Evolutionary conservation across 768 basidiomycete genomes (phyloP), one percentile per base, ranked within the genome.

Genomic region (Lactarius sanguifluus): DNA sequence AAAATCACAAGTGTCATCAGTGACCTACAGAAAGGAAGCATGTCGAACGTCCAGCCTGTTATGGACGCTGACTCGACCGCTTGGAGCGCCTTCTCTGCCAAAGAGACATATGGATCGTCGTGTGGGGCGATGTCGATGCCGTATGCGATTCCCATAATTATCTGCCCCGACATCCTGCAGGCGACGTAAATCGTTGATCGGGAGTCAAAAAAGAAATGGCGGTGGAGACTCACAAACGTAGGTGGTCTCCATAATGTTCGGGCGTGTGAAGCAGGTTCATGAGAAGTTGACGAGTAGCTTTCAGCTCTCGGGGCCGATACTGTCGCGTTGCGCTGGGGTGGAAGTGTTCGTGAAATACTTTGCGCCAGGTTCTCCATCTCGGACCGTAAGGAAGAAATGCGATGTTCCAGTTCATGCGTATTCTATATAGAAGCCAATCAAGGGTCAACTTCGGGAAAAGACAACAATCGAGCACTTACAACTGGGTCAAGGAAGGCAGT

Each of bases 111-210:
- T 57, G 69, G 61, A 62, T 72, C 71, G 36, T 70, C 61, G 61
- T 63, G 65, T 63, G 67, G 68, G 13, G 63, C 56, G 12, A 71
- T 59, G 13, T 71, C 64, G 16, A 72, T 59, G 23, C 71, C 71
- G 25, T 72, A 71, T 10, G 67, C 65, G 57, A 72, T 69, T 10
- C 70, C 68, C 68, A 72, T 65, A 20, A 72, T 71, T 41, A 68
- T 23, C 36, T 68, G 64, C 47, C 67, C 64, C 5, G 64, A 25
- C 67, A 68, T 68, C 28, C 67, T 68, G 58, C 52, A 57, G 7
- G 23, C 12, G n/a, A 57, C 52, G 52, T 67, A 45, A 59, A 58
- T 67, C 64, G 45, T 40, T 34, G 64, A 61, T 57, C 59, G 57
- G 47, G 12, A 28, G 28, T 50, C 18, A 10, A 40, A 57, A 43